Base-by-base conservation (phyloP, 495 filamentous ascomycete species). In the Neurospora hispaniola region DNA sequence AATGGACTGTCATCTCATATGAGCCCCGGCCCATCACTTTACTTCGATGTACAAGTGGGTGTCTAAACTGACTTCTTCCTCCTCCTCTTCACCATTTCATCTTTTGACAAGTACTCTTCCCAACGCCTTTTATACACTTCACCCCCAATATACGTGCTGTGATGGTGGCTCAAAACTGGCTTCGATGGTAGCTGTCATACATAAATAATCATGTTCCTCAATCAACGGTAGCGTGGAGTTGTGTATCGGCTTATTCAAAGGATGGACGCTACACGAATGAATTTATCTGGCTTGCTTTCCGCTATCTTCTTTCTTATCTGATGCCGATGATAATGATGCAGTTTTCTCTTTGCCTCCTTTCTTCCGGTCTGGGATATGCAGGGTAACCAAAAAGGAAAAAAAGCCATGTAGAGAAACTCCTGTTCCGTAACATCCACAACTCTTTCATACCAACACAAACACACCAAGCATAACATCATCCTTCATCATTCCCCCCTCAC, bases 401-500 rank as follows among this genome's bases (percentile, higher is more conserved):
- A 39, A 39, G 1, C 35, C 35, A 66, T 31, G 2, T 23, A 23
- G 23, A 31, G 23, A 62, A 27, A 54, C 18, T 59, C 10, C 48
- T 59, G 11, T 2, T 27, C 12, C 8, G 18, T 62, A 27, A 12
- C 20, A 11, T 20, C 23, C 54, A 35, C 27, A 3, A 7, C 5
- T 12, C 27, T 14, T 59, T 3, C 23, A 62, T 27, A 71, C 48
- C 27, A 20, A 20, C 20, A 54, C 23, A 35, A 18, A n/a, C 43
- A n/a, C n/a, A 11, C 23, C 14, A 62, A 59, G 20, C 27, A 62
- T 18, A 16, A 62, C 23, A 35, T 62, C 54, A 18, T 62, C 23
- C 6, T 8, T 54, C 10, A 6, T 54, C 20, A 54, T 2, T 10
- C 10, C 46, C 2, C 10, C 9, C 69, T 79, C 70, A 97, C 81